phyloP scores from a whole-genome alignment of 1,284 basidiomycete species.

The Agroathelia rolfsii region DNA sequence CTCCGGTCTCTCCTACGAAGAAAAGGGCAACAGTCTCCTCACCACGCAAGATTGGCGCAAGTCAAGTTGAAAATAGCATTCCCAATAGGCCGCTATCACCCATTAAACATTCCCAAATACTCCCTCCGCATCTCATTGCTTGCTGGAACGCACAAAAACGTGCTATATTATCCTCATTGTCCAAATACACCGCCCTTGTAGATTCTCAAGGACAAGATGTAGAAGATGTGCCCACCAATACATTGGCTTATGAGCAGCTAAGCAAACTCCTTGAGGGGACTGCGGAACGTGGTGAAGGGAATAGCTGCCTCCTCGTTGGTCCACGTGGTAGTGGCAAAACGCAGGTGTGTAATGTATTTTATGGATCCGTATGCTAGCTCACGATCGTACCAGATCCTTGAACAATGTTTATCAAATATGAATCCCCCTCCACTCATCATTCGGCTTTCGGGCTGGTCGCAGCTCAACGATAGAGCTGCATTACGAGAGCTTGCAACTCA shows the following conservation, averaged over 20 bases:
- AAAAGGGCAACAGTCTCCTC: too few relatives aligned
- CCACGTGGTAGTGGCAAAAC: slow-evolving; percentile 81
- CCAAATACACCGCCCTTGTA: slow-evolving; percentile 20
- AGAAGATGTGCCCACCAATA: slow-evolving; percentile 33
- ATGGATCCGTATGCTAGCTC: slow-evolving; percentile 2
- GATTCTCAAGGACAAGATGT: slow-evolving; percentile 24
- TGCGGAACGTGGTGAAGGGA: slow-evolving; percentile 74
- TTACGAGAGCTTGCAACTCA: slow-evolving; percentile 89
- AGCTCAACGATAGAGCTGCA: slow-evolving; percentile 80
- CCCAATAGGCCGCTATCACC: slow-evolving; percentile 13
- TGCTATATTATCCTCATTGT: slow-evolving; percentile 42
- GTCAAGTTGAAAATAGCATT: too few relatives aligned
- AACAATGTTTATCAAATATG: slow-evolving; percentile 39
- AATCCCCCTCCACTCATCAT: slow-evolving; percentile 56
- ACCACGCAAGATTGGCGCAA: too few relatives aligned
- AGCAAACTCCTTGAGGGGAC: slow-evolving; percentile 61
- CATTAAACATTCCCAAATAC: slow-evolving; percentile 14
- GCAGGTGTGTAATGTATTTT: slow-evolving; percentile 36
- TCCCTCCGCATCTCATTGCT: slow-evolving; percentile 30
- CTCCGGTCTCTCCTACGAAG: slow-evolving; percentile 17
- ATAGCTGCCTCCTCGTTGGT: slow-evolving; percentile 80
- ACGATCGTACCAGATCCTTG: slow-evolving; percentile 38
- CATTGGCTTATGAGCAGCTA: slow-evolving; percentile 42
- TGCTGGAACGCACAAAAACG: slow-evolving; percentile 46
- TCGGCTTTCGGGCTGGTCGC: slow-evolving; percentile 77